A percentile compares a stretch with the other conserved stretches of the same genome.
Conservation (phyloP, 169 alveolate genomes). For the Plasmodium reichenowi region DNA sequence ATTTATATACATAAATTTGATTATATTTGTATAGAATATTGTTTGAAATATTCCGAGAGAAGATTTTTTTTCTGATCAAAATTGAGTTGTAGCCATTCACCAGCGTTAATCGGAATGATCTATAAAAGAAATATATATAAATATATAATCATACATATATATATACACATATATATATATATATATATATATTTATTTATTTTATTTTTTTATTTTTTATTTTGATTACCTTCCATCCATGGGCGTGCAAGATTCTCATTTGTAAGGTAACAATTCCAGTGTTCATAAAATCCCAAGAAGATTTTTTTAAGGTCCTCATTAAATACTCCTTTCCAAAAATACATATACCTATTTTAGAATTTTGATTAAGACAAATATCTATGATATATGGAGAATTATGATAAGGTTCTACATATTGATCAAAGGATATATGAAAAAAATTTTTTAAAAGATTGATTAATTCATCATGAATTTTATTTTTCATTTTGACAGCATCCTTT, state of each 20-base stretch:
- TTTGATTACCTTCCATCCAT: slow-evolving; percentile 53
- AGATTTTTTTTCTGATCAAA: slow-evolving; percentile 23
- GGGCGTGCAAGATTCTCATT: slow-evolving; percentile 34
- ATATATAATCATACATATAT: neutral
- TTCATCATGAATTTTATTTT: slow-evolving; percentile 52
- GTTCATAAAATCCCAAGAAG: slow-evolving; percentile 52
- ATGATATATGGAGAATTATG: slow-evolving; percentile 44
- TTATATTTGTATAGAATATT: slow-evolving; percentile 42
- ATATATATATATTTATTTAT: too few species aligned
- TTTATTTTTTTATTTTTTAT: neutral
- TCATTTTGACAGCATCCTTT: slow-evolving; percentile 50
- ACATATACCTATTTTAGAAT: slow-evolving; percentile 39
- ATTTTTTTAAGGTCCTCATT: slow-evolving; percentile 36
- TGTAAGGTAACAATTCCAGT: slow-evolving; percentile 61
- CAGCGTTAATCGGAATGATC: slow-evolving; percentile 71
- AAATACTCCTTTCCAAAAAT: slow-evolving; percentile 58
- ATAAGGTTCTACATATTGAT: slow-evolving; percentile 40
- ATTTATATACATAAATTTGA: neutral
- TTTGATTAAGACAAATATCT: slow-evolving; percentile 29
- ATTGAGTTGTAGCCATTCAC: slow-evolving; percentile 49
- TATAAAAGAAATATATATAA: neutral
- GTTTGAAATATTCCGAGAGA: slow-evolving; percentile 33
- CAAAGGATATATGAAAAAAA: slow-evolving; percentile 18
- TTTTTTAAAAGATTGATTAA: slow-evolving; percentile 2
- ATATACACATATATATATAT: neutral